Evolutionary conservation across 176 grass and related monocot species (phyloP).

Genomic region (Oryza officinalis): DNA sequence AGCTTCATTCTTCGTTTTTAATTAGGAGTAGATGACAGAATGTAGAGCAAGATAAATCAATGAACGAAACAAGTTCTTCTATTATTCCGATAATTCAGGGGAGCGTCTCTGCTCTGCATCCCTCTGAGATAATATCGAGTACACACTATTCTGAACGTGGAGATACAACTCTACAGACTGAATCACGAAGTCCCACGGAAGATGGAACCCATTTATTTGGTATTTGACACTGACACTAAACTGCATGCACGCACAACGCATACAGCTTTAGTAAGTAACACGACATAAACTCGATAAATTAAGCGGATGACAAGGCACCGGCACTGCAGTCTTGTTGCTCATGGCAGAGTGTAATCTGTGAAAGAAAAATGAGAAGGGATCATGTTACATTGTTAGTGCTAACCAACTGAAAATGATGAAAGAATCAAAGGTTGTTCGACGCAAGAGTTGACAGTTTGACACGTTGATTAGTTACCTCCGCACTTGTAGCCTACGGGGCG

Average conservation of each 20-base stretch:
- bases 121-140: background rate
- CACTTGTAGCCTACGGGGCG: conserved; percentile 76
- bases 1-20: too few species aligned
- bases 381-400: too few species aligned
- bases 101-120: background rate
- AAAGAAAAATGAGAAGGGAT: background rate
- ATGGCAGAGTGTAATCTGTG: conserved; percentile 51
- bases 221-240: background rate
- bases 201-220: background rate
- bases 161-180: background rate
- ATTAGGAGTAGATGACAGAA: too few species aligned
- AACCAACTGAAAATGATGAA: background rate
- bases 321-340: background rate
- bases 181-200: background rate
- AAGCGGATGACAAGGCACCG: background rate
- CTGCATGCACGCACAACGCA: background rate
- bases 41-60: background rate
- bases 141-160: background rate
- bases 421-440: too few species aligned
- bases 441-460: background rate
- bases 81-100: background rate
- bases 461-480: conserved; percentile 37
- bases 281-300: background rate
- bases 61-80: background rate
- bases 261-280: background rate